Evolutionary conservation across 805 yeast genomes (phyloP).

Genomic region (Saturnispora gosingensis): DNA sequence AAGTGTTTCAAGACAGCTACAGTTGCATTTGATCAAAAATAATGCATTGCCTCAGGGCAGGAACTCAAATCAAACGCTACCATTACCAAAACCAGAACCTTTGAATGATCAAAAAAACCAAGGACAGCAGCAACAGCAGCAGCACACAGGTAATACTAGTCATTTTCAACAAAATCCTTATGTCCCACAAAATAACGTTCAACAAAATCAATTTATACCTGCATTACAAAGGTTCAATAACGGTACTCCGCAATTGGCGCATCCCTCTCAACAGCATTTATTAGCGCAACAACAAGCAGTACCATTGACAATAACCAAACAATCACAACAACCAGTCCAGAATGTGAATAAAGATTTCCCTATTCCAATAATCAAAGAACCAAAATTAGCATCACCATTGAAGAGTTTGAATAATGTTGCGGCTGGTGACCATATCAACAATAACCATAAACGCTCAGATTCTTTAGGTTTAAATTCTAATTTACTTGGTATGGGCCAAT

Average conservation of each 20-base stretch:
- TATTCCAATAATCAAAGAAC: neutral
- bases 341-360: neutral
- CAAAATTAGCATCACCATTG: neutral
- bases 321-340: neutral
- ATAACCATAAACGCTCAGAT: neutral
- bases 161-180: slow-evolving; percentile 9
- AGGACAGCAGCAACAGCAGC: neutral
- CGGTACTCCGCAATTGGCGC: neutral
- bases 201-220: neutral
- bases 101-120: slow-evolving; percentile 8
- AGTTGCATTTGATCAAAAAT: slow-evolving; percentile 59
- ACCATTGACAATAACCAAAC: neutral
- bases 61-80: neutral
- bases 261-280: neutral
- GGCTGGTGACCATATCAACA: neutral
- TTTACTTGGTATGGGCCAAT: neutral
- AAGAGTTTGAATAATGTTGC: neutral
- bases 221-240: neutral
- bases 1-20: slow-evolving; percentile 71
- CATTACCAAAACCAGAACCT: slow-evolving; percentile 1
- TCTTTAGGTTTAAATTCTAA: neutral
- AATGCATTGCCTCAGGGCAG: slow-evolving; percentile 41
- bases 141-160: neutral
- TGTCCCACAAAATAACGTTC: neutral
- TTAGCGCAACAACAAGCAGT: neutral